Conservation (phyloP, 1,284 basidiomycete species). For the Ceraceosorus guamensis region DNA sequence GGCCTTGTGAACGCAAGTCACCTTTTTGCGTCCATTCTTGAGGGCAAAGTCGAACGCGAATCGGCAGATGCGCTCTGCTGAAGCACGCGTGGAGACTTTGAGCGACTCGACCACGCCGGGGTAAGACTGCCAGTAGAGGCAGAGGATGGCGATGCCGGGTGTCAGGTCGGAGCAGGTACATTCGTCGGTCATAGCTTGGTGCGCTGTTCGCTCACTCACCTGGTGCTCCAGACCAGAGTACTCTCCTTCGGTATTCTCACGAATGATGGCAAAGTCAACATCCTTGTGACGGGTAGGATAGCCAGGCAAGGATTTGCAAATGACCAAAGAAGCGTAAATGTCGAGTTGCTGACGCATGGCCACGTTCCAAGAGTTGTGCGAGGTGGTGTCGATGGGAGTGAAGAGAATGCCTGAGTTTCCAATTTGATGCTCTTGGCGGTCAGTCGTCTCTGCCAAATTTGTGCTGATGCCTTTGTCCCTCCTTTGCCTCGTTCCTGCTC, state of each 20-base stretch:
- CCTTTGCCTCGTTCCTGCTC: no score
- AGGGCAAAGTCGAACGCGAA: constrained; percentile 99
- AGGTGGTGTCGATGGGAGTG: constrained; percentile 89
- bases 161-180: no score
- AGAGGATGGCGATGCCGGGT: no score
- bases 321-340: constrained; percentile 95
- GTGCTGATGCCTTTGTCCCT: not conserved
- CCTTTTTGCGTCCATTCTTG: constrained; percentile 99
- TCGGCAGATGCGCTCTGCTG: constrained; percentile 91
- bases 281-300: constrained; percentile 91
- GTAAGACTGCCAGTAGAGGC: no score
- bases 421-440: no score
- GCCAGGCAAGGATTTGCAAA: constrained; percentile 97
- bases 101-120: constrained; percentile 98
- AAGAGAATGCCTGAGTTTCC: constrained; percentile 97
- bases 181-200: no score
- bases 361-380: constrained; percentile 99
- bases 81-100: constrained; percentile 91
- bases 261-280: constrained; percentile 98
- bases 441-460: no score
- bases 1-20: constrained; percentile 99
- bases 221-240: constrained; percentile 98
- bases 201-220: no score
- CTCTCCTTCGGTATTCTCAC: constrained; percentile 99
- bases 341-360: constrained; percentile 99